A percentile compares a stretch with the other conserved stretches of the same genome.
Evolutionary conservation across 1,284 basidiomycete species (phyloP).

Genomic region (Stereum hirsutum): DNA sequence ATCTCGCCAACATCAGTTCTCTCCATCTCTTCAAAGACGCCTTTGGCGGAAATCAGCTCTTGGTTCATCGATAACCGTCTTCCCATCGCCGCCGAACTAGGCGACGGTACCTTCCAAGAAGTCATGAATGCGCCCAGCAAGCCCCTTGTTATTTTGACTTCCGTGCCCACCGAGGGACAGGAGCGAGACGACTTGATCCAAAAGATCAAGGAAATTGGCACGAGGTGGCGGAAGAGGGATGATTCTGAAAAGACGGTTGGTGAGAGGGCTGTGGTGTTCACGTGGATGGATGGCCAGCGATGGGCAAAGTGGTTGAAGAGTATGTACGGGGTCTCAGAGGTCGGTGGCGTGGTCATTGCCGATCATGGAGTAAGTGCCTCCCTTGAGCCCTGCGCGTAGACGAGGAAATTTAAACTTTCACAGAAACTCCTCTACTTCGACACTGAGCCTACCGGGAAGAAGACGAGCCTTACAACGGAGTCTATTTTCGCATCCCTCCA

Average conservation of each 20-base stretch:
- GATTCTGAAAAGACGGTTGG: conserved; percentile 20
- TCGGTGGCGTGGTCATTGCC: conserved; percentile 51
- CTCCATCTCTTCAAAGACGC: conserved; percentile 11
- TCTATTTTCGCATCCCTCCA: conserved; percentile 69
- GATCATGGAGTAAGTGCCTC: conserved; percentile 61
- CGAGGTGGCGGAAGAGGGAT: conserved; percentile 46
- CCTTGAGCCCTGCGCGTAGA: not conserved
- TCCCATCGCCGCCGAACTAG: conserved; percentile 64
- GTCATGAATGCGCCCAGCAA: conserved; percentile 72
- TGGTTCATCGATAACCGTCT: conserved; percentile 66
- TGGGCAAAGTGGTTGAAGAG: conserved; percentile 85
- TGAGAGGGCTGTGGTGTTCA: conserved; percentile 68
- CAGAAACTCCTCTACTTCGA: conserved; percentile 67
- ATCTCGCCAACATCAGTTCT: conserved; percentile 23
- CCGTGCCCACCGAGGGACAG: conserved; percentile 23
- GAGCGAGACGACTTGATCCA: conserved; percentile 33
- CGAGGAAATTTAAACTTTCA: conserved; percentile 3
- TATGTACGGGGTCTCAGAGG: conserved; percentile 63
- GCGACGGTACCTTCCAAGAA: conserved; percentile 64
- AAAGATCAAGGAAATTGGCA: conserved; percentile 44
- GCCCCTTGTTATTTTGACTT: conserved; percentile 73
- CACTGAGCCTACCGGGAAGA: conserved; percentile 36
- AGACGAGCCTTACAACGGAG: conserved; percentile 43
- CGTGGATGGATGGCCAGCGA: conserved; percentile 74
- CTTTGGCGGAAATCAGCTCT: conserved; percentile 11